phyloP scores from a whole-genome alignment of 2,329 filamentous ascomycete genomes.

The Fusarium torulosum region DNA sequence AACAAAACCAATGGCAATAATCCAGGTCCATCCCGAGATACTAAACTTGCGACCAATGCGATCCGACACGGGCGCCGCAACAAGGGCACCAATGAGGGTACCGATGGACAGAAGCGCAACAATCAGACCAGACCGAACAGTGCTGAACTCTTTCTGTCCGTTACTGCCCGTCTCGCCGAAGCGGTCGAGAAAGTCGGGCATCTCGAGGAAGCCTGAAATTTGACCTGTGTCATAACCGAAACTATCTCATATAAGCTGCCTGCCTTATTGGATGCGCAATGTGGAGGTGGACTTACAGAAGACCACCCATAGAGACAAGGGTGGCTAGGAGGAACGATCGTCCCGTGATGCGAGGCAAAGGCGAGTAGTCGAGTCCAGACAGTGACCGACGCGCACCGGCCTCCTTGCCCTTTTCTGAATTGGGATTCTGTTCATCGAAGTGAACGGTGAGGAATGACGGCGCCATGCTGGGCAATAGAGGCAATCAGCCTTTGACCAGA shows the following conservation, averaged over 20 bases:
- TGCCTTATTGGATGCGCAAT: rapidly evolving
- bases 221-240: conserved; percentile 66
- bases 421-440: conserved; percentile 60
- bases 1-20: conserved; percentile 75
- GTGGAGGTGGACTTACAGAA: conserved; percentile 52
- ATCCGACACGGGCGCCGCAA: conserved; percentile 74
- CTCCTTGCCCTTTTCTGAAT: conserved; percentile 52
- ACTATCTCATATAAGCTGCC: conserved; percentile 17
- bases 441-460: conserved; percentile 48
- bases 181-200: conserved; percentile 66
- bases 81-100: conserved; percentile 70
- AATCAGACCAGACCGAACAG: conserved; percentile 69
- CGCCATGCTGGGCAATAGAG: conserved; percentile 35
- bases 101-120: conserved; percentile 70
- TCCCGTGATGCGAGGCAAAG: conserved; percentile 56
- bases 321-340: conserved; percentile 55
- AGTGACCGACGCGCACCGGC: conserved; percentile 51
- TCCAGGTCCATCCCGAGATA: conserved; percentile 71
- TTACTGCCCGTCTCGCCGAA: conserved; percentile 60
- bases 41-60: conserved; percentile 71
- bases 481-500: conserved; percentile 2
- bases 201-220: conserved; percentile 68
- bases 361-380: conserved; percentile 60
- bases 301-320: conserved; percentile 60
- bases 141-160: conserved; percentile 61